Percentiles rank a stretch among this genome's conserved stretches.
These are phyloP conservation scores for Zoysia japonica DNA, from an alignment of 176 grass and related monocot species.

Conservation along the genomic window DNA sequence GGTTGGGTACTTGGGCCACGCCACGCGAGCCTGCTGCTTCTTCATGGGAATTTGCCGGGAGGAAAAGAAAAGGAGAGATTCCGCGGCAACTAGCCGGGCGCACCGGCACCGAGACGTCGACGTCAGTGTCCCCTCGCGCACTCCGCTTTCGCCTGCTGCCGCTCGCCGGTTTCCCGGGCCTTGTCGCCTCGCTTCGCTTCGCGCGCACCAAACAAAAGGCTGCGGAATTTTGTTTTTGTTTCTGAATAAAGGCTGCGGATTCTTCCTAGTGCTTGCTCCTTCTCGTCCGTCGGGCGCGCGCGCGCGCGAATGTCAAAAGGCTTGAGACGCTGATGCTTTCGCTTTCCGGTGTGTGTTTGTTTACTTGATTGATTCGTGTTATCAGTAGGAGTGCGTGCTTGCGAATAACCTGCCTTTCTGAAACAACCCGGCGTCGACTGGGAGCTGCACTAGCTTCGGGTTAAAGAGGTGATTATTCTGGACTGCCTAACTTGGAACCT, in stretches of 20 bases:
- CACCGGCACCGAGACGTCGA: conserved; percentile 30
- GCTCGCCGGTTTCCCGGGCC: conserved; percentile 9
- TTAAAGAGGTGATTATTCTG: background rate
- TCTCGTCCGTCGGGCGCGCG: background rate
- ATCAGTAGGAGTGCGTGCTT: background rate
- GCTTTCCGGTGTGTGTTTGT: conserved; percentile 14
- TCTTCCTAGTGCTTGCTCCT: background rate
- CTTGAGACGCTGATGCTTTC: background rate
- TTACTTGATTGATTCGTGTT: background rate
- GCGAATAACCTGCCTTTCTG: background rate
- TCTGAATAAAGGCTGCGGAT: background rate
- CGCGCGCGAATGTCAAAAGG: background rate
- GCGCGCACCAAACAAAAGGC: background rate
- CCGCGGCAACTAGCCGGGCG: conserved; percentile 17
- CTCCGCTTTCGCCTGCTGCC: background rate
- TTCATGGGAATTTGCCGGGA: background rate
- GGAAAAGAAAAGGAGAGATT: conserved; percentile 17
- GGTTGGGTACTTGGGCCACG: conserved; percentile 46
- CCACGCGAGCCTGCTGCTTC: conserved; percentile 25
- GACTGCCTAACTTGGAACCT: background rate
- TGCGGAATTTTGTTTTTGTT: background rate
- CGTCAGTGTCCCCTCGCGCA: conserved; percentile 16
- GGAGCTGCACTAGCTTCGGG: background rate
- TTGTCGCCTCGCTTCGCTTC: conserved; percentile 28
- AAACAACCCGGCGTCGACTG: background rate